Base-by-base conservation (phyloP, 306 rosid species). In the Cyamopsis tetragonoloba region DNA sequence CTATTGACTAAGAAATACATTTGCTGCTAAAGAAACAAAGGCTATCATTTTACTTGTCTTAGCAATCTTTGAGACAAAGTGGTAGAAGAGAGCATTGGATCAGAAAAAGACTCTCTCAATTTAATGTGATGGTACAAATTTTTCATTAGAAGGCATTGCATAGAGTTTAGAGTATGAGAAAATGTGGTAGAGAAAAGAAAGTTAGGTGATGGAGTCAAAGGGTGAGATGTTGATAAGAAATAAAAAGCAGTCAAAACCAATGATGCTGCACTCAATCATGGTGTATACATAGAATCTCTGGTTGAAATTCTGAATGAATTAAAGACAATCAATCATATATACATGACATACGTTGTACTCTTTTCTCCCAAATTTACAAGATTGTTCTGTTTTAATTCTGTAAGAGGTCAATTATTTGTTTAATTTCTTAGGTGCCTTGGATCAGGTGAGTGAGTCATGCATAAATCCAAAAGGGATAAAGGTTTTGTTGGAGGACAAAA, bases 221-320 rank as follows among this genome's bases (percentile, higher is more conserved):
- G 64, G 64, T 68, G 76, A 64, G 85, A 69, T 79, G 60, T 53
- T 70, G 78, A 79, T 39, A 31, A 62, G 80, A 84, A n/a, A 72
- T 73, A 68, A 81, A 89, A 91, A 86, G 91, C 66, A 74, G 96
- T 91, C 93, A 88, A 88, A 81, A 54, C 83, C 82, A 86, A 88
- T 91, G 75, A 87, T 82, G 83, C 74, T 73, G 87, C 75, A 80
- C 65, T 88, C 81, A 83, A 84, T 84, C 67, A 83, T 79, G 81
- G 67, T 78, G 77, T 10, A 66, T 79, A 77, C 15, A 65, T 70
- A 76, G 88, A 82, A 82, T 79, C 87, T 79, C 70, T 72, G 50
- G 84, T 78, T 67, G 77, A 82, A 80, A 73, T 81, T 70, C 43
- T 66, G 70, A 74, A 75, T 13, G 41, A 79, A n/a, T n/a, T n/a